Conservation (phyloP, 208 protist genomes). For the Trypanosoma melophagium region DNA sequence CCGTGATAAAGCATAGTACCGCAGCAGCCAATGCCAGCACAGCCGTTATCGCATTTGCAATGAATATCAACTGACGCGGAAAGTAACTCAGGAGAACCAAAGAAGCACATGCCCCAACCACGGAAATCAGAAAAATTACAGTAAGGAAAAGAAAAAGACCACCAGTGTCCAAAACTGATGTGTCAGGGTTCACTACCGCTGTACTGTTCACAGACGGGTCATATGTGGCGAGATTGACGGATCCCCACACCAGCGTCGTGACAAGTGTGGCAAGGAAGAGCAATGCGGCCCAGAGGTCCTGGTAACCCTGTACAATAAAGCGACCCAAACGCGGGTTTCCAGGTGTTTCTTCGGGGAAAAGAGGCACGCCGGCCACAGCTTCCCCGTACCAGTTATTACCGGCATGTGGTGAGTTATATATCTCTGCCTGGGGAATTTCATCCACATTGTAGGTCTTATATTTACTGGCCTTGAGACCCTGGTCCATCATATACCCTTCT, state of each 20-base stretch:
- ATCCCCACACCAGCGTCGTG: slow-evolving; percentile 32
- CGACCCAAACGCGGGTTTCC: slow-evolving; percentile 50
- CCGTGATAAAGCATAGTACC: slow-evolving; percentile 17
- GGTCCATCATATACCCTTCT: slow-evolving; percentile 1
- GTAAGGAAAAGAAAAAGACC: too few species aligned
- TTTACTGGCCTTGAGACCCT: slow-evolving; percentile 8
- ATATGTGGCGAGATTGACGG: slow-evolving; percentile 23
- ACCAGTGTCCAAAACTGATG: too few species aligned
- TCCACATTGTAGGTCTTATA: slow-evolving; percentile 21
- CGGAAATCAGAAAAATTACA: slow-evolving; percentile 21
- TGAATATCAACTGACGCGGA: slow-evolving; percentile 30
- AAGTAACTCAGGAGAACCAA: slow-evolving; percentile 27
- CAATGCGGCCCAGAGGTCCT: slow-evolving; percentile 77
- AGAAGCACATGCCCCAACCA: slow-evolving; percentile 22
- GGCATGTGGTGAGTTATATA: slow-evolving; percentile 4
- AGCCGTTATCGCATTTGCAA: slow-evolving; percentile 25
- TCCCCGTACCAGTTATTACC: slow-evolving; percentile 2
- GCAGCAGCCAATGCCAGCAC: slow-evolving; percentile 24
- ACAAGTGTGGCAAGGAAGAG: slow-evolving; percentile 43
- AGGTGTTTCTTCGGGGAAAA: slow-evolving; percentile 50
- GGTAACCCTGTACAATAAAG: slow-evolving; percentile 61
- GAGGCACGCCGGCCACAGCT: slow-evolving; percentile 51
- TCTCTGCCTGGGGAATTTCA: slow-evolving; percentile 11
- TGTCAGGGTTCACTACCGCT: too few species aligned
- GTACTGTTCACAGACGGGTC: background rate